phyloP scores from a whole-genome alignment of 306 rosid species.

The Pterocarpus macrocarpus region DNA sequence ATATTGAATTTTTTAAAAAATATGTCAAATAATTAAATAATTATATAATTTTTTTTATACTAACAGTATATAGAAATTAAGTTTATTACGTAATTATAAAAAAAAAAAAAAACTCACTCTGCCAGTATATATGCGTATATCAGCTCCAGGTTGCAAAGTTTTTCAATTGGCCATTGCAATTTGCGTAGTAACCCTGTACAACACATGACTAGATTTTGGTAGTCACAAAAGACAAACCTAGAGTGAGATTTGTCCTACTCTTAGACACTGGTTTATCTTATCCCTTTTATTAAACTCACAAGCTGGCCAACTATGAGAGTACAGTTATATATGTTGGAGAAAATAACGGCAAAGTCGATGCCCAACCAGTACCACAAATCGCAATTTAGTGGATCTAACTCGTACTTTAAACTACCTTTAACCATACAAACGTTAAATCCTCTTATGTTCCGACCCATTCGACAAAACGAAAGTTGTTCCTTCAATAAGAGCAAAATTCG shows the following conservation, averaged over 20 bases:
- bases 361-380: background rate
- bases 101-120: too few relatives aligned
- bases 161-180: background rate
- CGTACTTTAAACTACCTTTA: slow-evolving; percentile 23
- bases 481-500: background rate
- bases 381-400: background rate
- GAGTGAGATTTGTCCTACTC: slow-evolving; percentile 43
- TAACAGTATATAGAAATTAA: too few relatives aligned
- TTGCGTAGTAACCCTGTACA: background rate
- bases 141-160: background rate
- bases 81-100: too few relatives aligned
- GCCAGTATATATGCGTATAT: background rate
- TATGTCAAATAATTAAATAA: too few relatives aligned
- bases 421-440: background rate
- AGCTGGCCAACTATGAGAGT: slow-evolving; percentile 17
- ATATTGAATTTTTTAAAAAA: too few relatives aligned
- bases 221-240: slow-evolving; percentile 38
- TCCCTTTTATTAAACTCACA: background rate
- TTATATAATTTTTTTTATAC: too few relatives aligned
- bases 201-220: slow-evolving; percentile 42
- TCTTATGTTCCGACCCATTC: background rate
- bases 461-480: background rate
- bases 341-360: slow-evolving; percentile 26
- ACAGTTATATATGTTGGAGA: slow-evolving; percentile 33
- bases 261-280: background rate